Percentiles rank a stretch among this genome's conserved stretches.
phyloP scores from a whole-genome alignment of 139 green algal species.

The Chlorella sp. region DNA sequence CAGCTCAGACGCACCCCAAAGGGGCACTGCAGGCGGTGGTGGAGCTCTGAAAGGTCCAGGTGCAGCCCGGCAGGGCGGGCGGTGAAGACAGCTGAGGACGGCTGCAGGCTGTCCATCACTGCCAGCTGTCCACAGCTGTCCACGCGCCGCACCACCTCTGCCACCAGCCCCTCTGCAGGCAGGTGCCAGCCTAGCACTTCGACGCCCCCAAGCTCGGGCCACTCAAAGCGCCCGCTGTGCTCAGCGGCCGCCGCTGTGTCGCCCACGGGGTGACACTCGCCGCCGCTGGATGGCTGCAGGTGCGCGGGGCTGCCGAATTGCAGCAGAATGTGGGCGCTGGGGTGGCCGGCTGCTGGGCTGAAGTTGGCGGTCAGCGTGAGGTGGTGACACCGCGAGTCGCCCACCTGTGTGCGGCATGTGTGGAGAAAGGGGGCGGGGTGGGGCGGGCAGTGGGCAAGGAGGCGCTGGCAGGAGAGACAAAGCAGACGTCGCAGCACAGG shows the following conservation, averaged over 20 bases:
- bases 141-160: slow-evolving; percentile 3
- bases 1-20: slow-evolving; percentile 12
- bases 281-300: not conserved
- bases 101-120: not conserved
- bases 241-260: not conserved
- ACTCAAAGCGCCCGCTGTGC: not conserved
- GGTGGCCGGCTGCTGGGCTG: not conserved
- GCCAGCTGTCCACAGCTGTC: not conserved
- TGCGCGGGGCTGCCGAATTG: slow-evolving; percentile 24
- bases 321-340: not conserved
- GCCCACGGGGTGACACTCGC: not conserved
- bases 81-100: not conserved
- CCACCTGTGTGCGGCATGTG: slow-evolving; percentile 5
- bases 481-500: not conserved
- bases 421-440: not conserved
- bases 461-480: not conserved
- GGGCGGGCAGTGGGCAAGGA: not conserved
- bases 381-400: slow-evolving; percentile 22
- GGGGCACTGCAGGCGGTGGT: slow-evolving; percentile 15
- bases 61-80: not conserved
- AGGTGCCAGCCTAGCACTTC: slow-evolving; percentile 24
- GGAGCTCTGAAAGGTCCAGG: slow-evolving; percentile 6
- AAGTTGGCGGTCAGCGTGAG: not conserved
- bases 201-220: slow-evolving; percentile 5
- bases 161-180: not conserved